Evolutionary conservation across 805 yeast species (phyloP).

Genomic region (Cyberlindnera xishuangbannaensis): DNA sequence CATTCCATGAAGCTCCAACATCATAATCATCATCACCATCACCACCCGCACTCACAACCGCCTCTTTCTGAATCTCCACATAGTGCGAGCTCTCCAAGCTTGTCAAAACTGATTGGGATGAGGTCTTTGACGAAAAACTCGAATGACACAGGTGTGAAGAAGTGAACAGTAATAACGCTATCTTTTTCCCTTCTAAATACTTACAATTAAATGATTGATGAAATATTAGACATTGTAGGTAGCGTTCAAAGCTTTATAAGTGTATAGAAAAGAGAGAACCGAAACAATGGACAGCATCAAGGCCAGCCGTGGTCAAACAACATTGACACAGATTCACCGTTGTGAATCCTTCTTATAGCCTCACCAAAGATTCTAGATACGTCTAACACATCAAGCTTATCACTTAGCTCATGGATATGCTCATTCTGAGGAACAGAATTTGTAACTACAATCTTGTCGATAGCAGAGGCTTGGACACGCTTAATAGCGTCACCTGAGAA

Average conservation of each 20-base stretch:
- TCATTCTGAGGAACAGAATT: constrained; percentile 84
- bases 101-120: constrained; percentile 5
- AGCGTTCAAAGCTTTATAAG: no score
- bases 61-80: neutral
- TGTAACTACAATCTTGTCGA: constrained; percentile 84
- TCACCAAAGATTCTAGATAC: constrained; percentile 88
- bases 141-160: constrained; percentile 1
- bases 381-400: constrained; percentile 73
- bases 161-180: no score
- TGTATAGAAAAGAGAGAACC: neutral
- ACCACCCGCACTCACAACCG: no score
- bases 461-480: constrained; percentile 57
- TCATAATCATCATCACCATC: no score
- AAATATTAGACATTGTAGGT: neutral
- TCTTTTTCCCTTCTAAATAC: neutral
- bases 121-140: constrained; percentile 2
- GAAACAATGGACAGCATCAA: constrained; percentile 5
- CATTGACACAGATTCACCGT: constrained; percentile 94
- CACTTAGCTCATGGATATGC: constrained; percentile 47
- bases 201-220: neutral
- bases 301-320: constrained; percentile 73
- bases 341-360: constrained; percentile 91
- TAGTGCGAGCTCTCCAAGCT: constrained; percentile 1
- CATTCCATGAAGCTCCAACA: no score
- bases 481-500: constrained; percentile 87